Percentiles rank a stretch among this genome's conserved stretches.
Evolutionary conservation across 2,329 filamentous ascomycete genomes (phyloP).

Genomic region (Scolecobasidium constrictum): DNA sequence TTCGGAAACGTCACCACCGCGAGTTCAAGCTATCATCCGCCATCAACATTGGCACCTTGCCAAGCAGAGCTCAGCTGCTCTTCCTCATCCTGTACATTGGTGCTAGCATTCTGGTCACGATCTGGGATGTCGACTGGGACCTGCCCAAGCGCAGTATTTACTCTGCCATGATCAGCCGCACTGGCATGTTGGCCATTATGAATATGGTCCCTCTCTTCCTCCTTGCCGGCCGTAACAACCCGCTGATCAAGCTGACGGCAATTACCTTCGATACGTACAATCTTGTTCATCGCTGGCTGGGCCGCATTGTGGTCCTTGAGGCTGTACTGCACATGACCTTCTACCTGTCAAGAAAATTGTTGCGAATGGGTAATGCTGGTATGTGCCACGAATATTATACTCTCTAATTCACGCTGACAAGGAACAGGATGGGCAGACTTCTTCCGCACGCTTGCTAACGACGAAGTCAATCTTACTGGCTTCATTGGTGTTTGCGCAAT

Average conservation of each 20-base stretch:
- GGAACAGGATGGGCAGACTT: neutral
- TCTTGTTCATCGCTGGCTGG: slow-evolving; percentile 69
- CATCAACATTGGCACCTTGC: slow-evolving; percentile 38
- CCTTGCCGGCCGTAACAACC: slow-evolving; percentile 67
- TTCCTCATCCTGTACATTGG: slow-evolving; percentile 37
- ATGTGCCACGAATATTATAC: too few relatives aligned
- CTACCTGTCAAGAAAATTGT: slow-evolving; percentile 40
- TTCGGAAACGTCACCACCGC: slow-evolving; percentile 37
- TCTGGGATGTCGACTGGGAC: slow-evolving; percentile 48
- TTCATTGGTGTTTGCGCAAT: slow-evolving; percentile 53
- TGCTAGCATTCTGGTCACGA: slow-evolving; percentile 35
- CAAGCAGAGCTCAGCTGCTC: slow-evolving; percentile 36
- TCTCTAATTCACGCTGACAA: too few relatives aligned
- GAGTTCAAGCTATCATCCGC: slow-evolving; percentile 40
- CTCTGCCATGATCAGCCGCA: slow-evolving; percentile 50
- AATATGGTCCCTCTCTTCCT: slow-evolving; percentile 74
- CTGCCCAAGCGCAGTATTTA: slow-evolving; percentile 65
- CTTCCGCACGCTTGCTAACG: slow-evolving; percentile 9
- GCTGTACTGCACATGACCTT: slow-evolving; percentile 54
- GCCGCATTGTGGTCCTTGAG: slow-evolving; percentile 63
- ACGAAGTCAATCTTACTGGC: slow-evolving; percentile 47
- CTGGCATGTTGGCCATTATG: slow-evolving; percentile 57
- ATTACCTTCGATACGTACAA: slow-evolving; percentile 79
- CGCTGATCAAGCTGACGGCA: slow-evolving; percentile 58
- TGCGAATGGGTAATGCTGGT: too few relatives aligned